Base-by-base conservation (phyloP, 2,329 filamentous ascomycete genomes). In the Aspergillus bombycis region DNA sequence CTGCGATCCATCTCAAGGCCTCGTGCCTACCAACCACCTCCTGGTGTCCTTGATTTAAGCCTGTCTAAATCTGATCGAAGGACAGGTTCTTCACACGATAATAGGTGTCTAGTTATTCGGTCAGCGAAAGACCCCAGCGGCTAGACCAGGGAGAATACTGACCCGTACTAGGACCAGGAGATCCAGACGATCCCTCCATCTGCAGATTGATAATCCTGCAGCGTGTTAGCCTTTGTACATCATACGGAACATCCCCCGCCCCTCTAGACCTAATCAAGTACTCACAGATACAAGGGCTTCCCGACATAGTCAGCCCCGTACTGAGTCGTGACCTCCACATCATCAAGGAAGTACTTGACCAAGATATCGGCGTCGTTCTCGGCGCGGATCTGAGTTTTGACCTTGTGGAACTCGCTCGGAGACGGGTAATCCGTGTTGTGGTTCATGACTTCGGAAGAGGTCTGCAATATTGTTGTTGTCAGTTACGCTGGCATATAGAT, bases 311-410 rank as follows among this genome's bases (percentile, higher is more conserved):
- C 81, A 19, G 75, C 78, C 1, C 84, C 85, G 48, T 81, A 78
- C 70, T 87, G 85, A 3, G 80, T 85, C 26, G 82, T 78, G 9
- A 85, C 71, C 43, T 83, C 73, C 32, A 69, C 70, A 4, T 79
- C 84, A 68, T 88, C 83, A 74, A 88, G 77, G 68, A 82, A 87
- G 70, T 86, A 88, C 64, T 80, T 83, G 0, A 83, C 80, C n/a
- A 78, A 76, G 11, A 86, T 80, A 70, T 87, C 83, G 62, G 76
- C 76, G 34, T 84, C 83, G 72, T 86, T 83, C 60, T 76, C 72
- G 68, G 86, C 84, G 10, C 81, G 78, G 54, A 86, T 70, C 75
- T 87, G 83, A 28, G 79, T 80, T 67, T 78, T 80, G 62, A 87
- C 80, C 6, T 75, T 78, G 71, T 87, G 85, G 65, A 81, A 87